Evolutionary conservation across 345 rosid genomes (phyloP).

Genomic region (Dipteronia dyeriana): DNA sequence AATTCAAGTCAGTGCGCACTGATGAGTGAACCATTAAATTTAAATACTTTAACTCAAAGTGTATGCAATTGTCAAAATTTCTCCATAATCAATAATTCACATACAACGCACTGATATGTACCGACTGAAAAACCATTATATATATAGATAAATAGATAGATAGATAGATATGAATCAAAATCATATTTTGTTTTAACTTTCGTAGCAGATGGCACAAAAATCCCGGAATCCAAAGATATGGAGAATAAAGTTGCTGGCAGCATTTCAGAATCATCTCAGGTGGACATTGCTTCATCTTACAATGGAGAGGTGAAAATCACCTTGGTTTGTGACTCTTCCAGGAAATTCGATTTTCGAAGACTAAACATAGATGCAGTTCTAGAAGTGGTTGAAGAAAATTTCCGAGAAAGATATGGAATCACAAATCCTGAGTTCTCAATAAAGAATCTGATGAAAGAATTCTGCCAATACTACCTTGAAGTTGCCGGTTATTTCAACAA

Average conservation of each 20-base stretch:
- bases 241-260: background rate
- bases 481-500: background rate
- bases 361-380: slow-evolving; percentile 5
- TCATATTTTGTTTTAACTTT: background rate
- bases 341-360: background rate
- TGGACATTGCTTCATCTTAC: slow-evolving; percentile 29
- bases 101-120: too few relatives aligned
- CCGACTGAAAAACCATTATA: too few relatives aligned
- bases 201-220: background rate
- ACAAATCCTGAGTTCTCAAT: slow-evolving; percentile 24
- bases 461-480: slow-evolving; percentile 18
- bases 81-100: too few relatives aligned
- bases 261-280: slow-evolving; percentile 20
- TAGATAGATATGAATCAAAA: too few relatives aligned
- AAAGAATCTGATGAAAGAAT: slow-evolving; percentile 19
- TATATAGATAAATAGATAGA: too few relatives aligned
- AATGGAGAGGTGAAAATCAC: slow-evolving; percentile 25
- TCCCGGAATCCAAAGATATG: background rate
- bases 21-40: too few relatives aligned
- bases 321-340: slow-evolving; percentile 11
- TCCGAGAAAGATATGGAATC: slow-evolving; percentile 16
- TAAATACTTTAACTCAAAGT: too few relatives aligned
- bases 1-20: too few relatives aligned
- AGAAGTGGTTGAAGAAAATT: slow-evolving; percentile 22
- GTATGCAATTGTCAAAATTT: too few relatives aligned